Percentiles rank a stretch among this genome's conserved stretches.
Conservation (phyloP, 2,329 filamentous ascomycete species). For the Epichloe brachyelytri region DNA sequence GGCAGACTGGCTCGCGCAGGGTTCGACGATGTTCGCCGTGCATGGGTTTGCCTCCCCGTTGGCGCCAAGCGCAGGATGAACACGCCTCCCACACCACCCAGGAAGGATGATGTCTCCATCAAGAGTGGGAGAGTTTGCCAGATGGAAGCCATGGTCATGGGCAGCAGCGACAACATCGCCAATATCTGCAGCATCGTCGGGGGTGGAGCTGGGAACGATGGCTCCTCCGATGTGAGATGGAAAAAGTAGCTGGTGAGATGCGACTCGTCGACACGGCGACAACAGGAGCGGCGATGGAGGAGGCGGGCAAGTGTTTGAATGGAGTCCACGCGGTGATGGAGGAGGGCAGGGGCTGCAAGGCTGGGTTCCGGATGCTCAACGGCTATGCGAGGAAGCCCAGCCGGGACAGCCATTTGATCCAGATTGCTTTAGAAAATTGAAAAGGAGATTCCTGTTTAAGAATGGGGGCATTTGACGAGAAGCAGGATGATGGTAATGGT, state of each 20-base stretch:
- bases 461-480: background rate
- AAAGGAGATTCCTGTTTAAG: background rate
- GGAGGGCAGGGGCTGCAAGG: conserved; percentile 46
- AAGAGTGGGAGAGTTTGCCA: conserved; percentile 32
- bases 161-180: conserved; percentile 59
- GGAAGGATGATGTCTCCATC: conserved; percentile 25
- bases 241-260: conserved; percentile 59
- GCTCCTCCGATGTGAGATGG: conserved; percentile 77
- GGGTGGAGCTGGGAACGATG: conserved; percentile 94
- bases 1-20: conserved; percentile 59
- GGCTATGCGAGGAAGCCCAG: conserved; percentile 52
- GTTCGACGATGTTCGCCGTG: conserved; percentile 69
- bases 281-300: conserved; percentile 35
- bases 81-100: conserved; percentile 17
- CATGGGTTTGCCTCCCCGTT: conserved; percentile 83
- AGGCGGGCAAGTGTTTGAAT: conserved; percentile 47
- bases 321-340: conserved; percentile 49
- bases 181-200: conserved; percentile 71
- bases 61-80: conserved; percentile 33
- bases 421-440: conserved; percentile 19
- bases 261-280: conserved; percentile 40
- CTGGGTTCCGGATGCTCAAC: conserved; percentile 47
- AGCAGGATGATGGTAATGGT: background rate
- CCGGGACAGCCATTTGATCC: conserved; percentile 24
- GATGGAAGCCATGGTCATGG: conserved; percentile 49